Evolutionary conservation across 2,329 filamentous ascomycete genomes (phyloP).

Genomic region (Juglanconis juglandina): DNA sequence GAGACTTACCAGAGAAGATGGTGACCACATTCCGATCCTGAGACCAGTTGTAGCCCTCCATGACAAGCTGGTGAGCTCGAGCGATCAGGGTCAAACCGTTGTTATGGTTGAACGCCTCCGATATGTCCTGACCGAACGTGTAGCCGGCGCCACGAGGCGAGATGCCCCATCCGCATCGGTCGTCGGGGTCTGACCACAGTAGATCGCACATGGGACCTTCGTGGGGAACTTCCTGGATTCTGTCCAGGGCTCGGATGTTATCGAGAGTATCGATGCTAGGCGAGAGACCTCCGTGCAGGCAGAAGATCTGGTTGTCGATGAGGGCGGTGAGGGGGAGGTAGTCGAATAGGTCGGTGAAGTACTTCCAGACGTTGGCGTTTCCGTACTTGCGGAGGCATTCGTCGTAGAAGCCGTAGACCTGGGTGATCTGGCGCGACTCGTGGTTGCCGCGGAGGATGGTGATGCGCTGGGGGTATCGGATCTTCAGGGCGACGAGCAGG

Average conservation of each 20-base stretch:
- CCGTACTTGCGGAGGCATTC: conserved; percentile 98
- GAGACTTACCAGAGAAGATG: conserved; percentile 80
- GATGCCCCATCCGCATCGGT: conserved; percentile 93
- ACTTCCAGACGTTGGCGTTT: conserved; percentile 99
- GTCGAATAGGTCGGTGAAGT: conserved; percentile 97
- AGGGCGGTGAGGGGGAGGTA: conserved; percentile 95
- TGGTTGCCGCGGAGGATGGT: conserved; percentile 98
- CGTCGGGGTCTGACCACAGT: conserved; percentile 96
- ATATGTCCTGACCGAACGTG: conserved; percentile 95
- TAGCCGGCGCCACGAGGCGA: conserved; percentile 92
- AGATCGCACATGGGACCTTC: conserved; percentile 98
- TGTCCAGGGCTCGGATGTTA: conserved; percentile 91
- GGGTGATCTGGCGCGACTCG: conserved; percentile 97
- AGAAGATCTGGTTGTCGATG: conserved; percentile 99
- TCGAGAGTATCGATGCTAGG: conserved; percentile 95
- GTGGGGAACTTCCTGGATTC: conserved; percentile 97
- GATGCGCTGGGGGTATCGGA: conserved; percentile 95
- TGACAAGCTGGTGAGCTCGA: conserved; percentile 94
- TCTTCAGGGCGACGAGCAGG: conserved; percentile 92
- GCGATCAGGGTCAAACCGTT: conserved; percentile 95
- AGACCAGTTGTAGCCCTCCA: conserved; percentile 99
- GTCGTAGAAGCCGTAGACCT: conserved; percentile 99
- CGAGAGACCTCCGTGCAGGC: conserved; percentile 91
- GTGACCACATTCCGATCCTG: conserved; percentile 98
- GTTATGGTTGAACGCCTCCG: conserved; percentile 98